These are phyloP conservation scores for Neobulgaria alba DNA, from an alignment of 2,329 filamentous ascomycete species.

Conservation along the genomic window DNA sequence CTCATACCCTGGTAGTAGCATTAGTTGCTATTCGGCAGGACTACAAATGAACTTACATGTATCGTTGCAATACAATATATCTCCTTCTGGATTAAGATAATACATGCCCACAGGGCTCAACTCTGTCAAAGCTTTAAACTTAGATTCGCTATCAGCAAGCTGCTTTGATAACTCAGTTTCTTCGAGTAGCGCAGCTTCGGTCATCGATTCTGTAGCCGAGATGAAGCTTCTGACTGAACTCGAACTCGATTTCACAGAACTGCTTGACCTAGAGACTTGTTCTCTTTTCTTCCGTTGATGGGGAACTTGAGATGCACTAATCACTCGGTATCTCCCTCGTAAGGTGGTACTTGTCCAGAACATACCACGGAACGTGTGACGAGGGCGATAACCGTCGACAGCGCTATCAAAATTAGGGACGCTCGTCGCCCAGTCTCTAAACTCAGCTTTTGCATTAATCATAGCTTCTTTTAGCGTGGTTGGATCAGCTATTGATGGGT, in stretches of 20 bases:
- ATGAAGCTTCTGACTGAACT: slow-evolving; percentile 1
- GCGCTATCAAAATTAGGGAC: slow-evolving; percentile 42
- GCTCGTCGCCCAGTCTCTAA: slow-evolving; percentile 59
- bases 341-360: slow-evolving; percentile 61
- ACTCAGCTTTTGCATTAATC: slow-evolving; percentile 33
- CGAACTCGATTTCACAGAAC: slow-evolving; percentile 6
- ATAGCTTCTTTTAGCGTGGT: slow-evolving; percentile 2
- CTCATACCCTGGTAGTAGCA: slow-evolving; percentile 33
- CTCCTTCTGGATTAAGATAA: slow-evolving; percentile 40
- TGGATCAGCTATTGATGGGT: slow-evolving; percentile 3
- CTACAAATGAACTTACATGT: slow-evolving; percentile 38
- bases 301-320: slow-evolving; percentile 34
- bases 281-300: slow-evolving; percentile 15
- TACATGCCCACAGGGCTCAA: slow-evolving; percentile 77
- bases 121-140: slow-evolving; percentile 74
- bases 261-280: slow-evolving; percentile 10
- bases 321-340: slow-evolving; percentile 24
- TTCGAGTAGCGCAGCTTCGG: slow-evolving; percentile 2
- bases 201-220: neutral
- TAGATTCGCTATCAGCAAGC: slow-evolving; percentile 54
- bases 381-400: slow-evolving; percentile 42
- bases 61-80: slow-evolving; percentile 64
- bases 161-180: slow-evolving; percentile 12
- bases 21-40: neutral
- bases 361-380: slow-evolving; percentile 52